These are phyloP conservation scores for Camelina laxa DNA, from an alignment of 345 rosid genomes.

Conservation along the genomic window DNA sequence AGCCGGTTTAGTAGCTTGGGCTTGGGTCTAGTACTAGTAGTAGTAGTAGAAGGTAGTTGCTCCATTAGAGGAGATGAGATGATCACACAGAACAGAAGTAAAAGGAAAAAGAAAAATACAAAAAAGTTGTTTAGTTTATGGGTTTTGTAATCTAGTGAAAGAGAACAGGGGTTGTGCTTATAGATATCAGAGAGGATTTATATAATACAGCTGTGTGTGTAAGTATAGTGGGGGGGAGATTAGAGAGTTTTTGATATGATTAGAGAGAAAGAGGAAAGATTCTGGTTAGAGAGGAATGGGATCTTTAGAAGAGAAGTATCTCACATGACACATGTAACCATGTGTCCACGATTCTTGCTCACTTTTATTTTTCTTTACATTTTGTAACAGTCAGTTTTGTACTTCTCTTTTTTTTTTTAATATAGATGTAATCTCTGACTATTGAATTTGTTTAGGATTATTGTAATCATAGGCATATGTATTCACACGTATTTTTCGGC, in stretches of 20 bases:
- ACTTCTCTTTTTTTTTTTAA: no score
- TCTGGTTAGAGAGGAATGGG: conserved; percentile 39
- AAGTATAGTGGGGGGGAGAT: conserved; percentile 6
- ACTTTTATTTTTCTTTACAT: not conserved
- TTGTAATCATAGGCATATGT: not conserved
- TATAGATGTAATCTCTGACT: not conserved
- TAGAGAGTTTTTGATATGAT: conserved; percentile 27
- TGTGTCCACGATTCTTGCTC: conserved; percentile 35
- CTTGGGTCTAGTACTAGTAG: conserved; percentile 23
- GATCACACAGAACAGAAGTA: conserved; percentile 8
- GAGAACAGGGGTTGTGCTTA: conserved; percentile 30
- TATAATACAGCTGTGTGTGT: not conserved
- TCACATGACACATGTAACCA: conserved; percentile 31
- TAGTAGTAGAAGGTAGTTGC: conserved; percentile 36
- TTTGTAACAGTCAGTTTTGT: not conserved
- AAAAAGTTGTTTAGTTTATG: not conserved
- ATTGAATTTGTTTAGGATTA: not conserved
- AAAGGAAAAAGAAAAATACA: conserved; percentile 16
- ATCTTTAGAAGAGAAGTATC: conserved; percentile 42
- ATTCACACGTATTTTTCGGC: not conserved
- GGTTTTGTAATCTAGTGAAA: conserved; percentile 44
- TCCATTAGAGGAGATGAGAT: conserved; percentile 39
- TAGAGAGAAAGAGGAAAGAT: conserved; percentile 35
- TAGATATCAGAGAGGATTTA: not conserved
- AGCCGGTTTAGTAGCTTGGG: conserved; percentile 55